Base-by-base conservation (phyloP, 2,329 filamentous ascomycete species). In the Fusarium odoratissimum region DNA sequence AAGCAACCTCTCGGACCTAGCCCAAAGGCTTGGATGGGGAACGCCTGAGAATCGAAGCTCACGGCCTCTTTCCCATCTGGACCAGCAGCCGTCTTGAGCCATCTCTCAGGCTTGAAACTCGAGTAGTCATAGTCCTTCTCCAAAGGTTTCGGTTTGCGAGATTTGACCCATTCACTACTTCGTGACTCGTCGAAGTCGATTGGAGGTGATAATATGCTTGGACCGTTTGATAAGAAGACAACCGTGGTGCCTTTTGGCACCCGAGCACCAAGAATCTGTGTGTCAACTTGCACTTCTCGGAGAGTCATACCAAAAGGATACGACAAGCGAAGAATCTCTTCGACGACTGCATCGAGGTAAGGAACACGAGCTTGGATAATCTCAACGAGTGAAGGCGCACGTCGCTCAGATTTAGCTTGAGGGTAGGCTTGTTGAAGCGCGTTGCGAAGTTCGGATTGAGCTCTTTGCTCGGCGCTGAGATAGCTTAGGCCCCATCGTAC, bases 1-100 rank as follows among this genome's bases (percentile, higher is more conserved):
- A 77, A 84, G 45, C 83, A 85, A 0, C 79, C 78, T 3, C 83
- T 64, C 1, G 77, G 68, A 0, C 83, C 83, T 2, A 79, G 17
- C 0, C 83, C 80, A 65, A 84, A 85, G 0, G 79, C 63, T 10
- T 83, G 71, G 4, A 70, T 52, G 0, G 82, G 82, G 0, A 82
- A 81, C 0, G 80, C 77, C 19, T 73, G 67, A 0, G 76, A 57
- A 48, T 82, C 78, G 44, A 80, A 83, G 17, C 65, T 69, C 19
- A 17, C 61, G 49, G 62, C 52, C 3, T 60, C 25, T 5, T 35
- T 49, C 2, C 72, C 61, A 23, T 30, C 30, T 6, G 9, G 11
- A 4, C 21, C 9, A 1, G 13, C 6, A 5, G 12, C 17, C 2
- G 30, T 55, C 23, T 58, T 59, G 8, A 74, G 33, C 72, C 72